Base-by-base conservation (phyloP, 805 yeast species). In the Maudiozyma bulderi region DNA sequence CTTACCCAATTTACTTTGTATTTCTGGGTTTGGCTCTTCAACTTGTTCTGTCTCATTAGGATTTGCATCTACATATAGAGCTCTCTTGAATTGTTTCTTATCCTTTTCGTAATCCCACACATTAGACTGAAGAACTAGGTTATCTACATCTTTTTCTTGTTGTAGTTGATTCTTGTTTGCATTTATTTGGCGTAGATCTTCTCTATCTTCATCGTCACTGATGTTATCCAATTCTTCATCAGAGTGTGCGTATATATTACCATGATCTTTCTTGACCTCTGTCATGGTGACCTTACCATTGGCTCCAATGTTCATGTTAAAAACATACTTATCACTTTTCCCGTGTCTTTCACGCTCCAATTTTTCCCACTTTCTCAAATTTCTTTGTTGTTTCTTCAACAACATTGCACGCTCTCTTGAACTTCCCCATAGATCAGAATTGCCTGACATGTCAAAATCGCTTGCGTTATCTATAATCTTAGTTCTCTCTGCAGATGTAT, bases 391-490 rank as follows among this genome's bases (percentile, higher is more conserved):
- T 55, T 80, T 80, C 63, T 89, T 88, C 57, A 93, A 69, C 61
- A 86, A 88, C 50, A 88, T 70, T 0, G 97, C 97, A 56, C 93
- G 78, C 57, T 95, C 97, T 47, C 82, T 74, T 1, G 95, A 82
- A 38, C 73, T 71, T 0, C 95, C 81, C 98, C 99, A 93, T 53
- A 83, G 70, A 55, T 78, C 83, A 33, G 73, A 74, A 0, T 75
- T 67, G 2, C 71, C 70, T 0, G 87, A 78, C 35, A 73, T 68
- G 13, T 75, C 70, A 48, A 82, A 66, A 62, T 93, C 99, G 5
- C 95, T 80, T 0, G 95, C 96, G 61, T 87, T 83, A 62, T 93
- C 99, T 39, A 95, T 90, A 53, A 93, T 88, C 56, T 79, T 80
- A 0, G 99, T 93, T 62, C 99, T 74, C 63, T 88, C 95, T 1